Evolutionary conservation across 768 basidiomycete species (phyloP).

Genomic region (Amanita fuliginea): DNA sequence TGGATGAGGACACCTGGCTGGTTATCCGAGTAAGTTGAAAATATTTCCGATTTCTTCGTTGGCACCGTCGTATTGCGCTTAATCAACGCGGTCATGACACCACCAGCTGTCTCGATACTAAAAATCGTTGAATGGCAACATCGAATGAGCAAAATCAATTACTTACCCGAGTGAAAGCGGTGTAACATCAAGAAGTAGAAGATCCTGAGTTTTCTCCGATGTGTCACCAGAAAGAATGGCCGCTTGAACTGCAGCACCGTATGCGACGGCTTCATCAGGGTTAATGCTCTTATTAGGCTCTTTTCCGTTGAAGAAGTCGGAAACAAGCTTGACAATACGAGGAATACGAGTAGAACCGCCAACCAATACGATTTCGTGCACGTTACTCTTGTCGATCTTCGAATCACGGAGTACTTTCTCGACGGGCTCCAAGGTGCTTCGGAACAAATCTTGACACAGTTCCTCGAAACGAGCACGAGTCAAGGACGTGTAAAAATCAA

Average conservation of each 20-base stretch:
- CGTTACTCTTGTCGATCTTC: slow-evolving; percentile 93
- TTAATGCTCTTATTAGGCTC: slow-evolving; percentile 99
- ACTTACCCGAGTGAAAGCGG: slow-evolving; percentile 62
- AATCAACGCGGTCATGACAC: slow-evolving; percentile 98
- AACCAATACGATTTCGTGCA: slow-evolving; percentile 96
- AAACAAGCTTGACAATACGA: slow-evolving; percentile 93
- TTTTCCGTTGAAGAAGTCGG: slow-evolving; percentile 98
- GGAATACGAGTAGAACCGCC: slow-evolving; percentile 99
- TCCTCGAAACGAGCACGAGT: slow-evolving; percentile 98
- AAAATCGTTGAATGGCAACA: slow-evolving; percentile 3
- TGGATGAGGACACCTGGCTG: slow-evolving; percentile 98
- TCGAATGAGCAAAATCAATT: slow-evolving; percentile 19
- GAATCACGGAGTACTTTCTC: slow-evolving; percentile 98
- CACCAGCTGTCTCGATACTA: slow-evolving; percentile 96
- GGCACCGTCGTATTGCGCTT: slow-evolving; percentile 98
- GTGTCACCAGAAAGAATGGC: slow-evolving; percentile 97
- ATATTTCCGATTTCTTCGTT: slow-evolving; percentile 97
- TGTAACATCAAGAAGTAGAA: slow-evolving; percentile 90
- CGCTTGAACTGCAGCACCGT: slow-evolving; percentile 97
- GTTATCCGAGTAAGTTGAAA: slow-evolving; percentile 98
- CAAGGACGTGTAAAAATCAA: slow-evolving; percentile 97
- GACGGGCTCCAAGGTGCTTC: slow-evolving; percentile 86
- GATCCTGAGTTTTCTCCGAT: slow-evolving; percentile 94
- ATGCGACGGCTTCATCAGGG: slow-evolving; percentile 98
- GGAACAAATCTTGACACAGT: slow-evolving; percentile 92